These are phyloP conservation scores for Raphidocelis subcapitata DNA, from an alignment of 139 green algal genomes.

Conservation along the genomic window DNA sequence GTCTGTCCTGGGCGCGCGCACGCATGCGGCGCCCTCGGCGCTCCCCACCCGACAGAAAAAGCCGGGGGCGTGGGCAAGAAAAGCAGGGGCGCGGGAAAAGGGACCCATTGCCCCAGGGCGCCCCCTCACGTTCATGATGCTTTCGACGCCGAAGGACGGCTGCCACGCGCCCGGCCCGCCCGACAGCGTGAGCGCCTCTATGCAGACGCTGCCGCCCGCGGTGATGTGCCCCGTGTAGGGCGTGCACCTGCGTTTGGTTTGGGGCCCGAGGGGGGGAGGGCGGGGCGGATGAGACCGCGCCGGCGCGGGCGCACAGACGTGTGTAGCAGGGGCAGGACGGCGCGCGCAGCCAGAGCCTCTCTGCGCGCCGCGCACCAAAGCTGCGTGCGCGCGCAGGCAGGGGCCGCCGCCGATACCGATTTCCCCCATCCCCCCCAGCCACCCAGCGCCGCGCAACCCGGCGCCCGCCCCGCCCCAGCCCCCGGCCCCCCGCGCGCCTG, in stretches of 20 bases:
- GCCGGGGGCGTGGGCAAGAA: neutral
- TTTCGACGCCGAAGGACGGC: slow-evolving; percentile 22
- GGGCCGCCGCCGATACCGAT: no score
- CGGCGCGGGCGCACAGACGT: no score
- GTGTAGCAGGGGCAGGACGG: no score
- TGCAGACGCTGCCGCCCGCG: slow-evolving; percentile 34
- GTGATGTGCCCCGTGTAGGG: slow-evolving; percentile 38
- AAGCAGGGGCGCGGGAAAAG: neutral
- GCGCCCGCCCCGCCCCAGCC: neutral
- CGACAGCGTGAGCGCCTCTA: slow-evolving; percentile 33
- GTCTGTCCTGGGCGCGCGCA: neutral
- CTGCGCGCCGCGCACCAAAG: no score
- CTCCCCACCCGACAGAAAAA: neutral
- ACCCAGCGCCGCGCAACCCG: no score
- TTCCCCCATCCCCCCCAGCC: no score
- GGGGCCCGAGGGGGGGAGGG: no score
- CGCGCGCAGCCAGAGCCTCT: no score
- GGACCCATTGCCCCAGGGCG: neutral
- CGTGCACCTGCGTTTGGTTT: slow-evolving; percentile 3
- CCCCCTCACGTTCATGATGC: slow-evolving; percentile 19
- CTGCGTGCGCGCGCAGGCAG: no score
- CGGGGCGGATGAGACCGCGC: no score
- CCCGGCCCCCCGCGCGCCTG: neutral
- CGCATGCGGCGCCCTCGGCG: neutral
- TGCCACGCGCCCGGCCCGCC: slow-evolving; percentile 26